These are phyloP conservation scores for Mortierella sp. DNA, from an alignment of 371 early-diverging fungal genomes.

Conservation along the genomic window DNA sequence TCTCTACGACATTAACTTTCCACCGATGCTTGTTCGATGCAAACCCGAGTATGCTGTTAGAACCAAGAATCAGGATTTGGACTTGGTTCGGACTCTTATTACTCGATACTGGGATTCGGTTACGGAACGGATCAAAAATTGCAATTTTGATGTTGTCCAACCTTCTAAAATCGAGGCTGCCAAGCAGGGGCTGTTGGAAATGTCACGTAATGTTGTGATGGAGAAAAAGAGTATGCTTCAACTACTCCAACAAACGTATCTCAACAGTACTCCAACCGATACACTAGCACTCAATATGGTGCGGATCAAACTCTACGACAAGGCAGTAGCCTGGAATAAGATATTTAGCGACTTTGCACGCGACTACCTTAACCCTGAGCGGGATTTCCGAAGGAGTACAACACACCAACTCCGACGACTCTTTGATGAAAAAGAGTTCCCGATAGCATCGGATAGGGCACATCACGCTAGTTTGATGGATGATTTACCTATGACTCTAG, in stretches of 20 bases:
- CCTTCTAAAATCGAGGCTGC: conserved; percentile 72
- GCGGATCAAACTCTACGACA: conserved; percentile 77
- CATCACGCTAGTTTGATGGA: conserved; percentile 39
- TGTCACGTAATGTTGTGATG: conserved; percentile 70
- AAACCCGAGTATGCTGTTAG: conserved; percentile 62
- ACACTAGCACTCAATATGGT: conserved; percentile 82
- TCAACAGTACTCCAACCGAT: conserved; percentile 81
- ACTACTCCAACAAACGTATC: conserved; percentile 80
- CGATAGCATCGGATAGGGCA: conserved; percentile 39
- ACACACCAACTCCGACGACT: conserved; percentile 71
- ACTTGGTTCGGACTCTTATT: conserved; percentile 65
- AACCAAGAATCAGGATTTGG: conserved; percentile 73
- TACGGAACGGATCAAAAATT: conserved; percentile 65
- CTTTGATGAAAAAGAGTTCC: conserved; percentile 66
- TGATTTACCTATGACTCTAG: conserved; percentile 52
- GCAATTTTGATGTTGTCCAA: conserved; percentile 71
- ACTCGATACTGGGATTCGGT: conserved; percentile 79
- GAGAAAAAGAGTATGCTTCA: conserved; percentile 86
- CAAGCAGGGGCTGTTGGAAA: conserved; percentile 66
- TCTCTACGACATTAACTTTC: conserved; percentile 83
- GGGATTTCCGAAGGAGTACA: conserved; percentile 73
- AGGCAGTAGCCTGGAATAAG: conserved; percentile 83
- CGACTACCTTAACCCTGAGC: conserved; percentile 79
- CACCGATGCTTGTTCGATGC: conserved; percentile 75
- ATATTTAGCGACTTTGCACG: conserved; percentile 81